Evolutionary conservation across 1,139 yeast genomes (phyloP).

Genomic region (Saccharomyces hybrid): DNA sequence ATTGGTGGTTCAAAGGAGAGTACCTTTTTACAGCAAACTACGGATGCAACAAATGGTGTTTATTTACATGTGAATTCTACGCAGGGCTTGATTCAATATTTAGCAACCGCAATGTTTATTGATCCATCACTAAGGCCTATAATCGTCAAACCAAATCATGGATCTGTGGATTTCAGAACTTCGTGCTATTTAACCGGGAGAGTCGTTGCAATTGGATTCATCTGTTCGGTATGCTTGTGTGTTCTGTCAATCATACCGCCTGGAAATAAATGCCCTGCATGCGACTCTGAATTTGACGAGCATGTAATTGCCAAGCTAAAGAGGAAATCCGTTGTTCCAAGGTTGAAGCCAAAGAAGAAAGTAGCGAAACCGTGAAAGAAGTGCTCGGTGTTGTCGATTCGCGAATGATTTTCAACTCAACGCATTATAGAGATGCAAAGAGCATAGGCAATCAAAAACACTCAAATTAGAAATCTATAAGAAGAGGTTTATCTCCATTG

Average conservation of each 20-base stretch:
- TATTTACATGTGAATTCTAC: slow-evolving; percentile 72
- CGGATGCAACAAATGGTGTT: slow-evolving; percentile 90
- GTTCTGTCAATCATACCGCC: slow-evolving; percentile 46
- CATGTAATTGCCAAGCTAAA: slow-evolving; percentile 48
- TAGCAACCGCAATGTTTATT: slow-evolving; percentile 44
- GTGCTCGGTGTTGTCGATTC: neutral
- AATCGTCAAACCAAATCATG: slow-evolving; percentile 73
- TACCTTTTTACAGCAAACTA: slow-evolving; percentile 87
- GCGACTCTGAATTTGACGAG: slow-evolving; percentile 54
- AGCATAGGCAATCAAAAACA: no score
- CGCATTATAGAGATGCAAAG: neutral
- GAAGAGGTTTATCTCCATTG: no score
- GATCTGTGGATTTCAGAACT: slow-evolving; percentile 87
- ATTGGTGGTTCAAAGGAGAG: slow-evolving; percentile 55
- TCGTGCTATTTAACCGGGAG: slow-evolving; percentile 86
- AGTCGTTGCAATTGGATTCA: slow-evolving; percentile 87
- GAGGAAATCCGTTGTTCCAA: slow-evolving; percentile 33
- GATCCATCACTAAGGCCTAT: slow-evolving; percentile 75
- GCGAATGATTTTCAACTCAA: neutral
- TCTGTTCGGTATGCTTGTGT: slow-evolving; percentile 91
- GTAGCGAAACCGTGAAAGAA: slow-evolving; percentile 1
- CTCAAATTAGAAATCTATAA: no score
- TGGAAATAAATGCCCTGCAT: slow-evolving; percentile 55
- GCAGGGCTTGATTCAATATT: slow-evolving; percentile 68
- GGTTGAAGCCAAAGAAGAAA: slow-evolving; percentile 12